These are phyloP conservation scores for Arxiozyma slooffiae DNA, from an alignment of 1,139 yeast species.

Conservation along the genomic window DNA sequence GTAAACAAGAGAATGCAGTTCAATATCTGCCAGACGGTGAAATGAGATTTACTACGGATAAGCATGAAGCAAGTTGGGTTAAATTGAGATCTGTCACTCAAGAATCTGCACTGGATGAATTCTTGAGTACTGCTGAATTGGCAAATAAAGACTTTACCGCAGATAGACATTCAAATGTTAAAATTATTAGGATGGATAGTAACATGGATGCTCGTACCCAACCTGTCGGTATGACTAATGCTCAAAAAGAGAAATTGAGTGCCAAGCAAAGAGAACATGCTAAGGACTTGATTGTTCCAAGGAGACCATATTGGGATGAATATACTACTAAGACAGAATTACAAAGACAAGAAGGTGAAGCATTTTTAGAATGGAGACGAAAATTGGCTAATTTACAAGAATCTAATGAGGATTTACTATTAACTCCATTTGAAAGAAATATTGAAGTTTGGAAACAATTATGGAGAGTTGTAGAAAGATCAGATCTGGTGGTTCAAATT, in stretches of 20 bases:
- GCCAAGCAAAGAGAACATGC: slow-evolving; percentile 65
- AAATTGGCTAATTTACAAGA: slow-evolving; percentile 79
- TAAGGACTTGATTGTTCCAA: slow-evolving; percentile 80
- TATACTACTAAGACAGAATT: slow-evolving; percentile 65
- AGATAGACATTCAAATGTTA: slow-evolving; percentile 72
- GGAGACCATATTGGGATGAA: slow-evolving; percentile 80
- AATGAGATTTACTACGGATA: slow-evolving; percentile 72
- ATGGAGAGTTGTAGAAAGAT: slow-evolving; percentile 96
- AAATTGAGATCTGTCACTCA: slow-evolving; percentile 89
- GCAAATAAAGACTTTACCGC: slow-evolving; percentile 97
- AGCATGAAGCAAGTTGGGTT: slow-evolving; percentile 80
- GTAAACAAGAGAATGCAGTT: slow-evolving; percentile 58
- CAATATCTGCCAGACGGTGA: slow-evolving; percentile 77
- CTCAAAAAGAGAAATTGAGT: slow-evolving; percentile 55
- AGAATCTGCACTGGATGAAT: slow-evolving; percentile 88
- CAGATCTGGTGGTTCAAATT: slow-evolving; percentile 89
- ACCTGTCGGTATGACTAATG: slow-evolving; percentile 51
- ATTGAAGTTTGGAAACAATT: slow-evolving; percentile 97
- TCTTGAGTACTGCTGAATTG: slow-evolving; percentile 84
- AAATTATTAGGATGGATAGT: slow-evolving; percentile 68
- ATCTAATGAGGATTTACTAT: slow-evolving; percentile 56
- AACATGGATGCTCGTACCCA: slow-evolving; percentile 38
- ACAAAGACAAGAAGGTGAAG: slow-evolving; percentile 80
- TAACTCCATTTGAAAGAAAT: slow-evolving; percentile 96
- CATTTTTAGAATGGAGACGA: slow-evolving; percentile 91